Base-by-base conservation (phyloP, 2,329 filamentous ascomycete species). In the Alternaria novae-zelandiae region DNA sequence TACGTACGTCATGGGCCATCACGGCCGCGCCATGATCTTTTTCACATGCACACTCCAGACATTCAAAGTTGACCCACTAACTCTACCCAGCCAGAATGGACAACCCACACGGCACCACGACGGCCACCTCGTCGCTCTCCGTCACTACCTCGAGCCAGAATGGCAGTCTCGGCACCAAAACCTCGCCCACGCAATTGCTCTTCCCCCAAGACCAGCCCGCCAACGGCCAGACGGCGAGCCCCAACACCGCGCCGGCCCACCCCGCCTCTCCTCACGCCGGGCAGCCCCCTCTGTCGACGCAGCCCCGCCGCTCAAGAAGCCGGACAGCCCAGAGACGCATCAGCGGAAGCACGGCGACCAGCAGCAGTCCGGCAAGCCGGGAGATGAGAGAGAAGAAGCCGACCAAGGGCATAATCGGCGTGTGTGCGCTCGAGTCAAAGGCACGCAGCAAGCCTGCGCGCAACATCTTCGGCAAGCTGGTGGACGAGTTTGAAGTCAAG, bases 401-500 rank as follows among this genome's bases (percentile, higher is more conserved):
- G 54, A 82, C 80, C 17, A 82, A 89, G 65, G 89, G 89, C 64
- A 87, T 85, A 62, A 97, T 99, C 75, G 96, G 96, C 56, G 93
- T 99, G 10, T 99, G 96, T 79, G 96, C 96, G 21, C 85, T 99
- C 62, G 96, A 99, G 82, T 88, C 95, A 71, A 99, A 99, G 83
- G 96, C 96, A 36, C 88, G 96, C 74, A 97, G 94, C 85, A 98
- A 98, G 81, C 96, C 96, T 1, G 97, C 95, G 77, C 88, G 96
- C 70, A 98, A 97, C 76, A 99, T 99, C 70, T 83, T 99, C 63
- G 98, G 97, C 75, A 89, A 94, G 54, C 86, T 99, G 20, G 95
- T 97, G 69, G 89, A 92, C 32, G 95, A 98, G 72, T 98, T 99
- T 75, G 95, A 99, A 74, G 94, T 98, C 23, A 91, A 97, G 65